These are phyloP conservation scores for Euphorbia peplus DNA, from an alignment of 345 rosid species.

Conservation along the genomic window DNA sequence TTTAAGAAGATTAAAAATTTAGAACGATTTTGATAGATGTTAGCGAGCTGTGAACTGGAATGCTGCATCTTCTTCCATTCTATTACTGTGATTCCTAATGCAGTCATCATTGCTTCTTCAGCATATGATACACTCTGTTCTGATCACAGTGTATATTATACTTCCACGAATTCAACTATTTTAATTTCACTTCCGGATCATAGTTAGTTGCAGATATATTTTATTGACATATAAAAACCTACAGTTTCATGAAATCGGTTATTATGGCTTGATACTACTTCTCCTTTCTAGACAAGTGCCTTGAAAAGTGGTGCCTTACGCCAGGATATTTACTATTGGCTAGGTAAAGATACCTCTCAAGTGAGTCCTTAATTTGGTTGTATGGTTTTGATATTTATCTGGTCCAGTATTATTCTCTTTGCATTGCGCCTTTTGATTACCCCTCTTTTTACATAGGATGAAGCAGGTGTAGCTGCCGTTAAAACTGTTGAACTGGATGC, in stretches of 20 bases:
- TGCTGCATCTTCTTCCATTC: not conserved
- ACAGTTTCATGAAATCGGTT: not conserved
- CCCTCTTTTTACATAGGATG: slow-evolving; percentile 60
- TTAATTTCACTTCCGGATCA: not conserved
- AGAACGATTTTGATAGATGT: too few relatives aligned
- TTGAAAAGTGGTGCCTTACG: slow-evolving; percentile 68
- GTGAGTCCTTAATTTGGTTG: slow-evolving; percentile 29
- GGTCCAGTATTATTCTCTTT: not conserved
- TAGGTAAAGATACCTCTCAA: slow-evolving; percentile 87
- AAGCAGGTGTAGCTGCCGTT: slow-evolving; percentile 87
- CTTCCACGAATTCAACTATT: not conserved
- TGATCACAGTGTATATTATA: not conserved
- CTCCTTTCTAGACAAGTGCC: slow-evolving; percentile 60
- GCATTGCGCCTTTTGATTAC: slow-evolving; percentile 17
- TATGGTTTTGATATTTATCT: too few relatives aligned
- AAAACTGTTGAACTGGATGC: slow-evolving; percentile 98
- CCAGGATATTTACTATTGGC: slow-evolving; percentile 90
- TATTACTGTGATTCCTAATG: not conserved
- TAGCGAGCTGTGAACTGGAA: not conserved
- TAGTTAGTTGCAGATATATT: too few relatives aligned
- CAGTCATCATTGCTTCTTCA: not conserved
- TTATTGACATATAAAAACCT: not conserved
- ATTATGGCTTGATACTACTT: not conserved
- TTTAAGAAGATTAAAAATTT: not conserved
- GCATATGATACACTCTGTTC: not conserved